Evolutionary conservation across 2,329 filamentous ascomycete species (phyloP).

Genomic region (Furcasterigmium sp.): DNA sequence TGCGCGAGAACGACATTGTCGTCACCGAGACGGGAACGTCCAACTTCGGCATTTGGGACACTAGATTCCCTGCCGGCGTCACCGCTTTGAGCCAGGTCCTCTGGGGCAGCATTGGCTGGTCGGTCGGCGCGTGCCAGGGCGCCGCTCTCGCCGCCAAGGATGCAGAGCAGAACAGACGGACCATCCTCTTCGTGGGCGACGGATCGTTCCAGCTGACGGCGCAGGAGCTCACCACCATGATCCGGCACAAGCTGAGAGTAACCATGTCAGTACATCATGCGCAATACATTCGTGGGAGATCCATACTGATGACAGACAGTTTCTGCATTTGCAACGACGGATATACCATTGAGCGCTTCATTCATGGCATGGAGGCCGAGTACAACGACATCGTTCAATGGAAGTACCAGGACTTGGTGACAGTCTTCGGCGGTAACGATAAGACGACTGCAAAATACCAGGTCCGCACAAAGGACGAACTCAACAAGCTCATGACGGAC

Average conservation of each 20-base stretch:
- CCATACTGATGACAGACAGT: too few relatives aligned
- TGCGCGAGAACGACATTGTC: slow-evolving; percentile 68
- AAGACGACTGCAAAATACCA: slow-evolving; percentile 57
- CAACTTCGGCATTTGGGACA: slow-evolving; percentile 86
- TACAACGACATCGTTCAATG: slow-evolving; percentile 81
- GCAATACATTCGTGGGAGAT: too few relatives aligned
- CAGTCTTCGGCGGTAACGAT: slow-evolving; percentile 58
- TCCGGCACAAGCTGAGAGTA: slow-evolving; percentile 66
- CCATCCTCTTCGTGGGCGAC: slow-evolving; percentile 84
- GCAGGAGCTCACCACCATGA: slow-evolving; percentile 81
- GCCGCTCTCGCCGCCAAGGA: slow-evolving; percentile 74
- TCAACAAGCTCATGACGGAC: slow-evolving; percentile 61
- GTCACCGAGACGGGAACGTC: slow-evolving; percentile 85
- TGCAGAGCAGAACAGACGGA: slow-evolving; percentile 51
- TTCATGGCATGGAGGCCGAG: slow-evolving; percentile 71
- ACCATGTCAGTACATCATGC: slow-evolving; percentile 72
- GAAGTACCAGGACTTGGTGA: slow-evolving; percentile 65
- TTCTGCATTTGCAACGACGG: slow-evolving; percentile 86
- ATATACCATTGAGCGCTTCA: slow-evolving; percentile 84
- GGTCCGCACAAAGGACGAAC: slow-evolving; percentile 63
- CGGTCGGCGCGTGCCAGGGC: slow-evolving; percentile 52
- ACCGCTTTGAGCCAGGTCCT: slow-evolving; percentile 76
- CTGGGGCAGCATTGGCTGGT: slow-evolving; percentile 62
- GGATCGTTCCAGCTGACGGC: slow-evolving; percentile 81
- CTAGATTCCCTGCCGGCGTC: slow-evolving; percentile 71